Evolutionary conservation across 1,139 yeast species (phyloP).

Genomic region (Kodamaea sp.): DNA sequence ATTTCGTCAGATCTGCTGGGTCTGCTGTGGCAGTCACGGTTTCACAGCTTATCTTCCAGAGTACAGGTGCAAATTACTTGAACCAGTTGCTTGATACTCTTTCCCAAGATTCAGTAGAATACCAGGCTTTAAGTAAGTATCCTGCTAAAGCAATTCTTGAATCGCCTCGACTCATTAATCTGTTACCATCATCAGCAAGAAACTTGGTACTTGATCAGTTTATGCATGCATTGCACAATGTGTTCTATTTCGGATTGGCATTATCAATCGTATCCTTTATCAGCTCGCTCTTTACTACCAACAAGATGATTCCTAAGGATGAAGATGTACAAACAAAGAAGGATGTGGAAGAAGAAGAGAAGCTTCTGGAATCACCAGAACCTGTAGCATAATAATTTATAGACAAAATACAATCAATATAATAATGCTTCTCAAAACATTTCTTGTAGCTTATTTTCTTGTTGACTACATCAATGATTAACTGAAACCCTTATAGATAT

Average conservation of each 20-base stretch:
- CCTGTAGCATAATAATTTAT: no score
- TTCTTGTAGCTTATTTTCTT: no score
- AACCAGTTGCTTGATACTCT: neutral
- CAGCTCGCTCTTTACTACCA: slow-evolving; percentile 7
- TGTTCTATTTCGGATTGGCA: slow-evolving; percentile 28
- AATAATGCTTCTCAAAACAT: no score
- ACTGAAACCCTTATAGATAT: no score
- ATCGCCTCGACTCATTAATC: neutral
- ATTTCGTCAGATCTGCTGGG: slow-evolving; percentile 33
- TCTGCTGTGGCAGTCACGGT: slow-evolving; percentile 36
- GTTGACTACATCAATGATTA: no score
- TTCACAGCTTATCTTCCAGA: slow-evolving; percentile 23
- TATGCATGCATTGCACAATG: slow-evolving; percentile 33
- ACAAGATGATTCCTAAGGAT: slow-evolving; percentile 9
- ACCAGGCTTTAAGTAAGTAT: neutral
- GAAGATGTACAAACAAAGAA: neutral
- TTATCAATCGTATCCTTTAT: slow-evolving; percentile 6
- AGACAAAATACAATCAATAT: no score
- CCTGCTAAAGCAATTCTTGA: neutral
- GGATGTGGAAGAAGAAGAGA: neutral
- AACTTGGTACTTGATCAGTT: slow-evolving; percentile 29
- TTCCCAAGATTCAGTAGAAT: neutral
- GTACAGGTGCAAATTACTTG: neutral
- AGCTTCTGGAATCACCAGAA: no score
- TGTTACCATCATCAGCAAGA: neutral